Conservation (phyloP, 2,329 filamentous ascomycete species). For the Scytalidium sp. region DNA sequence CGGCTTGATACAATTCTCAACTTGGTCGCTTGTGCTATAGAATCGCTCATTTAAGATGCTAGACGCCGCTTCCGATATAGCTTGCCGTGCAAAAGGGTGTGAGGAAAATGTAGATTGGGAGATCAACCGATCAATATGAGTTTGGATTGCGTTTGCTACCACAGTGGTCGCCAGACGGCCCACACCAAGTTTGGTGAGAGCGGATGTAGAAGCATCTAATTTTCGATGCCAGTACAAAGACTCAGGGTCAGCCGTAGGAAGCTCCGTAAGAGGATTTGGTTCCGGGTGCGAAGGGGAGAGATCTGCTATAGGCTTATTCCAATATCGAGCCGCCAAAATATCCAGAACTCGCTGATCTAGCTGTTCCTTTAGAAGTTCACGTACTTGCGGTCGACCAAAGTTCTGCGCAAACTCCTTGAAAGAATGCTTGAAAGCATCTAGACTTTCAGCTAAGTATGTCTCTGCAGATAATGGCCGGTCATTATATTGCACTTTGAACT, state of each 20-base stretch:
- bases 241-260: conserved; percentile 82
- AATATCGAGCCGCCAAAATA: conserved; percentile 87
- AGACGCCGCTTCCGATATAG: conserved; percentile 88
- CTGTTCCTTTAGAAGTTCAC: conserved; percentile 84
- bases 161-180: conserved; percentile 90
- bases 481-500: conserved; percentile 99
- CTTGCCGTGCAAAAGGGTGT: conserved; percentile 88
- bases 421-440: conserved; percentile 95
- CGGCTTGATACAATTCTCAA: conserved; percentile 98
- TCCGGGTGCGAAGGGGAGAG: conserved; percentile 66
- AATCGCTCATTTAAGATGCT: conserved; percentile 91
- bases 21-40: conserved; percentile 95
- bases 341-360: conserved; percentile 94
- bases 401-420: conserved; percentile 91
- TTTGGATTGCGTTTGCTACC: conserved; percentile 82
- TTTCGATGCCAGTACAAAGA: conserved; percentile 92
- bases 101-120: conserved; percentile 78
- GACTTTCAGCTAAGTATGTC: conserved; percentile 90
- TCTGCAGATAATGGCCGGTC: conserved; percentile 92
- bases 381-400: conserved; percentile 87
- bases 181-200: conserved; percentile 90
- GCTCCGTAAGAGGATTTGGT: conserved; percentile 68
- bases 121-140: conserved; percentile 77
- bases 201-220: conserved; percentile 85
- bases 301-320: conserved; percentile 93